Conservation (phyloP, 2,329 filamentous ascomycete genomes). For the Cytospora chrysosperma region DNA sequence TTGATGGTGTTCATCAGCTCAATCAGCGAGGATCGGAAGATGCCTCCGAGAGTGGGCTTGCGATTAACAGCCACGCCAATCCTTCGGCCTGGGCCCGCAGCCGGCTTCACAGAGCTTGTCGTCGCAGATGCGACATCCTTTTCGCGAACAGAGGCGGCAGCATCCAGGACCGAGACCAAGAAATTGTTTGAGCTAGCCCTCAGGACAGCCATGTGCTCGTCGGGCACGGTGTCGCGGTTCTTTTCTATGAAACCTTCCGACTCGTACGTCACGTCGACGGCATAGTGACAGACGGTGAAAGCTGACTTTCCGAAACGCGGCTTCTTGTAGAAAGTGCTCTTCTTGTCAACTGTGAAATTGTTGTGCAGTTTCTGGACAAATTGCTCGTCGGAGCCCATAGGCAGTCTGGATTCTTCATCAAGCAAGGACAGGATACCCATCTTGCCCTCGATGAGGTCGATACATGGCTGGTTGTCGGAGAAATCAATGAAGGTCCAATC, state of each 20-base stretch:
- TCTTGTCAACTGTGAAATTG: constrained; percentile 77
- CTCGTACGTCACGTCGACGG: constrained; percentile 96
- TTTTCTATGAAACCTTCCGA: constrained; percentile 99
- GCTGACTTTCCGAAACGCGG: constrained; percentile 95
- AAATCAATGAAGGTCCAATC: constrained; percentile 99
- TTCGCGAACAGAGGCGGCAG: constrained; percentile 82
- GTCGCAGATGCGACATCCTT: constrained; percentile 71
- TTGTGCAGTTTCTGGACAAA: constrained; percentile 96
- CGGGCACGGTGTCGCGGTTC: constrained; percentile 96
- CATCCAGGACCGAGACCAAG: constrained; percentile 78
- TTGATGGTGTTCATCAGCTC: constrained; percentile 98
- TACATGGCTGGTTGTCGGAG: constrained; percentile 98
- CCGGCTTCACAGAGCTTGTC: constrained; percentile 73
- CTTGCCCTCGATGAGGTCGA: constrained; percentile 96
- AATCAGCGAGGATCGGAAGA: constrained; percentile 97
- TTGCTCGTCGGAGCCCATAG: constrained; percentile 96
- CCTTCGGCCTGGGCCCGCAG: constrained; percentile 72
- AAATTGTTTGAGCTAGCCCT: constrained; percentile 82
- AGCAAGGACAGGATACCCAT: constrained; percentile 88
- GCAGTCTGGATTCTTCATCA: constrained; percentile 93
- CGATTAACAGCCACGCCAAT: constrained; percentile 90
- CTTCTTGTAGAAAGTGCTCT: constrained; percentile 98
- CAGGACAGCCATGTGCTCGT: constrained; percentile 95
- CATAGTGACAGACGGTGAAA: constrained; percentile 98
- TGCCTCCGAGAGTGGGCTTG: constrained; percentile 95